Evolutionary conservation across 768 basidiomycete genomes (phyloP), one percentile per base, ranked within the genome.

Genomic region (Sporobolomyces roseus): DNA sequence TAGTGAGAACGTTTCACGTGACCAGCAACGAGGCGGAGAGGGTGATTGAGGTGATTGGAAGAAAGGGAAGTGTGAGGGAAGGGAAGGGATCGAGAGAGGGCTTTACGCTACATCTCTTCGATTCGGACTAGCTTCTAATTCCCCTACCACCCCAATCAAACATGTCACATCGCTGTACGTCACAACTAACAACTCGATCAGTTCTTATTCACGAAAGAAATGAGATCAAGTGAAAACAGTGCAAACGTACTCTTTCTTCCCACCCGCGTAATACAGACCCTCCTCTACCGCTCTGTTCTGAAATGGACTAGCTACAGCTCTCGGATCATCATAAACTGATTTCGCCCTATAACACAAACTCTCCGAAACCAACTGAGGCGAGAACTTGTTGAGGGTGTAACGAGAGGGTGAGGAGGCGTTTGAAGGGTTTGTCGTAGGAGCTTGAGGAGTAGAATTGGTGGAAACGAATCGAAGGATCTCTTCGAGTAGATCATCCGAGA

Each of bases 401-500:
- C 89, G 81, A 23, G 56, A 41, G 2, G 32, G 13, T 17, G 46
- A 13, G 33, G 60, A 48, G 9, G 62, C 29, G 38, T 41, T 30
- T 8, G 56, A 60, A n/a, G 68, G n/a, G 16, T 65, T 55, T 60
- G 73, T 19, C 45, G 49, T 35, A 52, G 70, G 58, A 2, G 50
- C 70, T 49, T 16, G 55, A 21, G 46, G 55, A 14, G 63, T 50
- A 36, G 63, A 55, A n/a, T 27, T 29, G 58, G 25, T 46, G 25
- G 43, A 60, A 60, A 66, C 58, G 66, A 76, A 74, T 32, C 70
- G 72, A 3, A 68, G 59, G 52, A 74, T 78, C 77, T 91, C 91
- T 68, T 93, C 91, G 21, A 92, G 78, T 23, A 93, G 85, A 67
- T 93, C 90, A 74, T 87, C 86, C 74, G 91, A 90, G 88, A 91